phyloP scores from a whole-genome alignment of 2,329 filamentous ascomycete species.

The Sphaerulina musiva region DNA sequence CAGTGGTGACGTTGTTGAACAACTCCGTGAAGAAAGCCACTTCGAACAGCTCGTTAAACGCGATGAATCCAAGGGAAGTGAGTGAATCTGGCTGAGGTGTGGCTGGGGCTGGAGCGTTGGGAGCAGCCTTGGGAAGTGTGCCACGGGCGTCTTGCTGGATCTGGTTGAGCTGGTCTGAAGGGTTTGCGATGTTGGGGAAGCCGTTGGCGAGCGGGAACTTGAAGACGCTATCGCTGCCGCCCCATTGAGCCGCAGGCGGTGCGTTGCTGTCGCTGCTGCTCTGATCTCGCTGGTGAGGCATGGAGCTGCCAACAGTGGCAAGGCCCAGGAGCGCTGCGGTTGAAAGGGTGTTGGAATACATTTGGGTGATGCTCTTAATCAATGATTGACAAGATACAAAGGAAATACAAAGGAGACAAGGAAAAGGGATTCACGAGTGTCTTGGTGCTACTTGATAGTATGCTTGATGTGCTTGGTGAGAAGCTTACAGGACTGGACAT shows the following conservation, averaged over 20 bases:
- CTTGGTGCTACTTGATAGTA: not conserved
- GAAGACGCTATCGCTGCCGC: constrained; percentile 9
- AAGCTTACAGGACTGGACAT: not conserved
- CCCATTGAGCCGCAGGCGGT: not conserved
- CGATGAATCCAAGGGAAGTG: constrained; percentile 57
- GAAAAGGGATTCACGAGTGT: not conserved
- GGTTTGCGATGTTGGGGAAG: constrained; percentile 52
- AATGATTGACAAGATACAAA: constrained; percentile 9
- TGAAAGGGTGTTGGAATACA: not conserved
- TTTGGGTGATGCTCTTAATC: not conserved
- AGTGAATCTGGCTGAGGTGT: constrained; percentile 39
- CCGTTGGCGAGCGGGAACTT: constrained; percentile 46
- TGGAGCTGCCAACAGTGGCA: not conserved
- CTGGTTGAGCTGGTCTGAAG: constrained; percentile 49
- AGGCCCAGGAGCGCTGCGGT: constrained; percentile 1
- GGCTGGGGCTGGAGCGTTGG: constrained; percentile 38
- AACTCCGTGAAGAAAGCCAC: constrained; percentile 61
- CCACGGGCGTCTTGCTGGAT: constrained; percentile 48
- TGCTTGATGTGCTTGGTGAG: not conserved
- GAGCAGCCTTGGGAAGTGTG: constrained; percentile 37
- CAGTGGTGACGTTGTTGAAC: constrained; percentile 57
- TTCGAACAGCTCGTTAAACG: constrained; percentile 66
- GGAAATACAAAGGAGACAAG: constrained; percentile 3
- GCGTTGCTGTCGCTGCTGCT: not conserved
- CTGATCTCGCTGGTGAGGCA: not conserved